These are phyloP conservation scores for Oehlia diaphana DNA, from an alignment of 192 early-diverging fungal species.

Conservation along the genomic window DNA sequence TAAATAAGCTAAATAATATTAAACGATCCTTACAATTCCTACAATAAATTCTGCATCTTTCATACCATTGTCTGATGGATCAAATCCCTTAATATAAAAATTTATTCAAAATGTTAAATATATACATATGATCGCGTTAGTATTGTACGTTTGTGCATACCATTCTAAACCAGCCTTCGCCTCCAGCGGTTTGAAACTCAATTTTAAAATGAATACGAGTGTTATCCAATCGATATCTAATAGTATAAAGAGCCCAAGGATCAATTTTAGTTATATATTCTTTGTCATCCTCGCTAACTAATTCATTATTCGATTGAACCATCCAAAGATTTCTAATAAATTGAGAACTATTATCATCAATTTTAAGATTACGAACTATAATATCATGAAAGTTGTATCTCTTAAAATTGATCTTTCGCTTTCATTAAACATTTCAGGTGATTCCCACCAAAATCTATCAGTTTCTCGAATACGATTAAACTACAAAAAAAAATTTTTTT, in stretches of 20 bases:
- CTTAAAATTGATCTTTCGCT: constrained; percentile 32
- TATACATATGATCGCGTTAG: too few species aligned
- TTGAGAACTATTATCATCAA: neutral
- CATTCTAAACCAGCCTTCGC: constrained; percentile 20
- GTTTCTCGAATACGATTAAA: constrained; percentile 50
- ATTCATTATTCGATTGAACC: neutral
- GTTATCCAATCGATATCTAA: neutral
- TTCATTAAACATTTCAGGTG: constrained; percentile 43
- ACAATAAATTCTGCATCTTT: constrained; percentile 14
- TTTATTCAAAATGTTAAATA: too few species aligned
- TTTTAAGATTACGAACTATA: constrained; percentile 10
- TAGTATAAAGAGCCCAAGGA: neutral
- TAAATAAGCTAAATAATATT: neutral
- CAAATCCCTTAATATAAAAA: neutral
- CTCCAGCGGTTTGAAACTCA: neutral
- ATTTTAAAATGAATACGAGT: neutral
- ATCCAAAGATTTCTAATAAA: constrained; percentile 10
- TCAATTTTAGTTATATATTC: neutral
- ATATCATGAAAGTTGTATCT: constrained; percentile 33
- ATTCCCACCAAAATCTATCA: constrained; percentile 58
- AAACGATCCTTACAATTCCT: constrained; percentile 1
- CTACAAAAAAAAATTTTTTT: constrained; percentile 19
- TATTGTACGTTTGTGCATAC: neutral
- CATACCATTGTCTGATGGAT: constrained; percentile 9
- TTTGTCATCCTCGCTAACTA: neutral